Evolutionary conservation across 345 rosid genomes (phyloP).

Genomic region (Bretschneidera sinensis): DNA sequence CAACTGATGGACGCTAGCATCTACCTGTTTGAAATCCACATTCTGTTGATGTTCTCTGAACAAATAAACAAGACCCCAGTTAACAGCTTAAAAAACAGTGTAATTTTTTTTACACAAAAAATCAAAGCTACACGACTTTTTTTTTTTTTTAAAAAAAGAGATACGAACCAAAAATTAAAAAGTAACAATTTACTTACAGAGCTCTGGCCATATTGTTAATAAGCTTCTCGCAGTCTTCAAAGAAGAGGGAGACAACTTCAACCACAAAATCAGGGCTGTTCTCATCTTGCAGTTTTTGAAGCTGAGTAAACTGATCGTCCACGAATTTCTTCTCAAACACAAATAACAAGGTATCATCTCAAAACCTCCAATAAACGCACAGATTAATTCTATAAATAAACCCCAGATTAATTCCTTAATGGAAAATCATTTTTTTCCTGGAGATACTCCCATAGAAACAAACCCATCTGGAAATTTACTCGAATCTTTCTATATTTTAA

Average conservation of each 20-base stretch:
- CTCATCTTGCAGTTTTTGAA: conserved; percentile 82
- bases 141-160: too few species aligned
- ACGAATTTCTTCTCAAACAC: conserved; percentile 41
- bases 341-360: conserved; percentile 8
- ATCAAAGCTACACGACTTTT: too few species aligned
- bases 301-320: conserved; percentile 79
- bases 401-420: too few species aligned
- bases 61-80: too few species aligned
- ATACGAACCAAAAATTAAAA: too few species aligned
- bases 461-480: too few species aligned
- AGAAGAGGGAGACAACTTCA: conserved; percentile 75
- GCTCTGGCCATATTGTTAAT: conserved; percentile 54
- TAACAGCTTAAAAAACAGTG: too few species aligned
- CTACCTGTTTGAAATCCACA: conserved; percentile 74
- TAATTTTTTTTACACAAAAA: too few species aligned
- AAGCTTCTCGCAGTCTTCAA: conserved; percentile 74
- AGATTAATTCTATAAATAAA: too few species aligned
- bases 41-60: conserved; percentile 41
- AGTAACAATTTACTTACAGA: conserved; percentile 69
- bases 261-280: conserved; percentile 66
- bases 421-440: neutral
- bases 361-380: neutral
- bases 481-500: neutral
- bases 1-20: conserved; percentile 80
- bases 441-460: too few species aligned